Evolutionary conservation across 2,329 filamentous ascomycete species (phyloP), one percentile per base, ranked within the genome.

Genomic region (Microdochium trichocladiopsis): DNA sequence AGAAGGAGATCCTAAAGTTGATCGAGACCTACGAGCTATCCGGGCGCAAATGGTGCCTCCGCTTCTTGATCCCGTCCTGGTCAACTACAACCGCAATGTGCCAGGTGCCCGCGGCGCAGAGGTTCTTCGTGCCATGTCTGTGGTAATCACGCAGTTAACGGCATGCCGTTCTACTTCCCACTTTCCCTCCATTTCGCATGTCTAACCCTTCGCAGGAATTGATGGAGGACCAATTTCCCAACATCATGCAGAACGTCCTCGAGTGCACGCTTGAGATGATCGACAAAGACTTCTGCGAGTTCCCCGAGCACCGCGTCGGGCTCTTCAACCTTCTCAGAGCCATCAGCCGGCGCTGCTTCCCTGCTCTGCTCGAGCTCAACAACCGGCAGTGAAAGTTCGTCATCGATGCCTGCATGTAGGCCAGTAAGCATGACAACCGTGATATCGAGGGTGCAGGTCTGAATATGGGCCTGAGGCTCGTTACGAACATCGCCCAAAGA

Each of bases 201-300:
- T 54, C 56, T 57, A 54, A 58, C 56, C 28, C 48, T 53, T 52
- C 51, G 31, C 53, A 95, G 89, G 83, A 83, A 59, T 78, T 97
- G 65, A 99, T 99, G 95, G 94, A 97, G 68, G 94, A 97, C 66
- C 94, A 97, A 71, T 90, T 99, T 45, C 91, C 94, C 9, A 87
- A 87, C 49, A 97, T 99, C 65, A 96, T 99, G 89, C 92, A 97
- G 70, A 95, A 93, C 60, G 90, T 99, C 24, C 99, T 99, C 63
- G 93, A 97, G 71, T 97, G 93, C 76, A 99, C 94, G 2, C 78
- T 99, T 52, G 91, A 96, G 64, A 99, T 99, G 94, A 99, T 99
- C 75, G 99, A 97, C 82, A 99, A 99, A 75, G 94, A 99, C 71
- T 99, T 99, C 72, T 96, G 95, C 48, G 94, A 99, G 67, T 99